These are phyloP conservation scores for Neopestalotiopsis sp. DNA, from an alignment of 2,329 filamentous ascomycete species.

Conservation along the genomic window DNA sequence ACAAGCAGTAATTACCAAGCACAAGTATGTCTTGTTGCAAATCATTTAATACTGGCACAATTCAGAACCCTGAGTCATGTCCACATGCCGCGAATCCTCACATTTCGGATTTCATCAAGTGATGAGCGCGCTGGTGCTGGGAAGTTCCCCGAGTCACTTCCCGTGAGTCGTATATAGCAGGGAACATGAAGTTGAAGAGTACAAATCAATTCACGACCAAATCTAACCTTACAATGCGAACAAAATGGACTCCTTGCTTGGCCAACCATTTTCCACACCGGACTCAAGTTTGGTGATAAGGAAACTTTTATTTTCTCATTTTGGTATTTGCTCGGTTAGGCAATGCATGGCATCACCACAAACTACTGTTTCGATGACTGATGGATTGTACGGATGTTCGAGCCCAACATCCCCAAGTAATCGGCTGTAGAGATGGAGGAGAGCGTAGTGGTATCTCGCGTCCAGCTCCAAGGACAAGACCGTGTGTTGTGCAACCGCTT, in stretches of 20 bases:
- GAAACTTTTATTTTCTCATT: constrained; percentile 35
- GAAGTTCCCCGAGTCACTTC: neutral
- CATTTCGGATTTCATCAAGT: too few species aligned
- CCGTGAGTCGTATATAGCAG: neutral
- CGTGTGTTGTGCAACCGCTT: constrained; percentile 32
- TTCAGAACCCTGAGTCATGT: too few species aligned
- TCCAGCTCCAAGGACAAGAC: constrained; percentile 25
- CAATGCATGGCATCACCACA: neutral
- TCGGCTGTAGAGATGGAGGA: constrained; percentile 9
- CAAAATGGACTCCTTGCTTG: constrained; percentile 29
- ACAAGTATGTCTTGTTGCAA: too few species aligned
- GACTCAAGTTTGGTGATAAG: constrained; percentile 29
- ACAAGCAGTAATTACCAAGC: too few species aligned
- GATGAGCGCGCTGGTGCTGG: too few species aligned
- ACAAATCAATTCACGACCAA: constrained; percentile 17
- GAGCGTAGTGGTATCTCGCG: constrained; percentile 23
- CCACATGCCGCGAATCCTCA: too few species aligned
- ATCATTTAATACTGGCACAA: too few species aligned
- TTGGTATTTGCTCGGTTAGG: neutral
- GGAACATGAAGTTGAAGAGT: neutral
- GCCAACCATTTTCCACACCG: constrained; percentile 30
- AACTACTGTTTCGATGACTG: constrained; percentile 6
- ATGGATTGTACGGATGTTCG: neutral
- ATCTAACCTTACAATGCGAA: constrained; percentile 37
- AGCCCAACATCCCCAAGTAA: neutral